phyloP scores from a whole-genome alignment of 2,329 filamentous ascomycete genomes.

The Colletotrichum camelliae region DNA sequence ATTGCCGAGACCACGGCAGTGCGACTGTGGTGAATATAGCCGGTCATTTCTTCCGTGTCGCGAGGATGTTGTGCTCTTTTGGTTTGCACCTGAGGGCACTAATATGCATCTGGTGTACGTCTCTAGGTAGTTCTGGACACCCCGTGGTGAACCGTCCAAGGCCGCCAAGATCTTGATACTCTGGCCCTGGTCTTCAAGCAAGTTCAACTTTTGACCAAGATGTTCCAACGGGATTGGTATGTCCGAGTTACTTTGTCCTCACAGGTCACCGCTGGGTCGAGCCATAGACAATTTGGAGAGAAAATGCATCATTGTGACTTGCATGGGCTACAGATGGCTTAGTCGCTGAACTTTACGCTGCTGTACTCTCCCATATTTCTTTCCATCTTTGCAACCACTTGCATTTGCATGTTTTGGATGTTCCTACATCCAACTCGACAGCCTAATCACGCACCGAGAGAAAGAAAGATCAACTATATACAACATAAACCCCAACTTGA shows the following conservation, averaged over 20 bases:
- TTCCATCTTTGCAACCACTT: not conserved
- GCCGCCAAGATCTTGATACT: not conserved
- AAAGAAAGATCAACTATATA: not conserved
- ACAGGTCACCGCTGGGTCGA: not conserved
- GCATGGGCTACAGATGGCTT: not conserved
- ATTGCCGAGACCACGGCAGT: not conserved
- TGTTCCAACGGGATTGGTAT: not conserved
- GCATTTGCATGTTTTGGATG: not conserved
- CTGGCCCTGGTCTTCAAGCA: not conserved
- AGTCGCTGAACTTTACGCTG: not conserved
- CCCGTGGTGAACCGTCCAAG: not conserved
- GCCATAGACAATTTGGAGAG: not conserved
- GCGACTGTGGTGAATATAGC: not conserved
- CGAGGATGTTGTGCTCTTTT: not conserved
- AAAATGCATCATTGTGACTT: not conserved
- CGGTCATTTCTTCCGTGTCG: not conserved
- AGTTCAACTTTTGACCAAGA: not conserved
- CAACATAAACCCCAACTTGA: not conserved
- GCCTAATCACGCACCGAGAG: not conserved
- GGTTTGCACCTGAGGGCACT: not conserved
- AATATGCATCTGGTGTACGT: not conserved
- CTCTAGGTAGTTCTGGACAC: not conserved
- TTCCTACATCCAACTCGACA: not conserved
- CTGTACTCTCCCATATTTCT: not conserved
- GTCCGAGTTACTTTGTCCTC: not conserved